phyloP scores from a whole-genome alignment of 108 stramenopile genomes.

The Cafeteria roenbergensis region DNA sequence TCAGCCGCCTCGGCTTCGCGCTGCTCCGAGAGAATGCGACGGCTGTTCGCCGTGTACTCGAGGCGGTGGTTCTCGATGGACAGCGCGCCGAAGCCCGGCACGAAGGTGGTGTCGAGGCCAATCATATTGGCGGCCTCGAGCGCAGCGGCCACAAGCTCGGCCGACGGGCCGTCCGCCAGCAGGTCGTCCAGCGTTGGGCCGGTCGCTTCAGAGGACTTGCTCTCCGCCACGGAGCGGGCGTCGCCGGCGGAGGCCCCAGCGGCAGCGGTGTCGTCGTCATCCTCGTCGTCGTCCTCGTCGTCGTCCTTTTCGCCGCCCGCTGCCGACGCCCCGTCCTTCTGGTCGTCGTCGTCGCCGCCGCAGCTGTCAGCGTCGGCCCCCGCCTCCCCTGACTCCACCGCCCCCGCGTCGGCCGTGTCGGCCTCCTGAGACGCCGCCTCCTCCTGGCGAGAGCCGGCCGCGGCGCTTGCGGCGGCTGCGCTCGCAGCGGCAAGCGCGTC shows the following conservation, averaged over 20 bases:
- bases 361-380: slow-evolving; percentile 5
- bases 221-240: too few relatives aligned
- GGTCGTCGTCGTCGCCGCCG: slow-evolving; percentile 10
- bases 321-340: too few relatives aligned
- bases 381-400: not conserved
- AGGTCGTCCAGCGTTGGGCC: too few relatives aligned
- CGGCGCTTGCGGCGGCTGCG: not conserved
- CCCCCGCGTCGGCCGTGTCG: not conserved
- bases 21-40: not conserved
- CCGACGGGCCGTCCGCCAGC: too few relatives aligned
- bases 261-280: slow-evolving; percentile 16
- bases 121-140: too few relatives aligned
- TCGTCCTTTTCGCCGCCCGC: too few relatives aligned
- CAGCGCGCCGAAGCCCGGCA: not conserved
- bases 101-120: not conserved
- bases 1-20: slow-evolving; percentile 9
- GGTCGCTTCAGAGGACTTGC: too few relatives aligned
- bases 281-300: too few relatives aligned
- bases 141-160: too few relatives aligned
- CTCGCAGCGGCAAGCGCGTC: not conserved
- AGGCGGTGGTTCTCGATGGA: not conserved
- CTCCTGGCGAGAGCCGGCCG: not conserved
- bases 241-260: too few relatives aligned
- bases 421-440: not conserved
- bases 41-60: not conserved